These are phyloP conservation scores for Nemania serpens DNA, from an alignment of 2,329 filamentous ascomycete genomes.

Conservation along the genomic window DNA sequence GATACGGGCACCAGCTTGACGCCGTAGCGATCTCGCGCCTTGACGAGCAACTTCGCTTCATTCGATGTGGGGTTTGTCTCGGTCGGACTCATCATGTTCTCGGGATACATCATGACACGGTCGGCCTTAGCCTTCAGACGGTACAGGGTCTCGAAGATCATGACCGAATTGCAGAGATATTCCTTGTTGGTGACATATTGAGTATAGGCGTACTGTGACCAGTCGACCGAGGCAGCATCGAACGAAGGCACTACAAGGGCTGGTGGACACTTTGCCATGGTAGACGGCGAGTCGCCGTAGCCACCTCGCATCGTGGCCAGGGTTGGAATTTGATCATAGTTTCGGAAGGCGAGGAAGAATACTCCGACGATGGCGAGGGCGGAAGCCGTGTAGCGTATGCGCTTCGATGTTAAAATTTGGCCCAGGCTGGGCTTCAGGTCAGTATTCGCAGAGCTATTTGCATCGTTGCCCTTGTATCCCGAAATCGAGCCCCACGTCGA, in stretches of 20 bases:
- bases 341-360: slow-evolving; percentile 38
- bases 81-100: slow-evolving; percentile 43
- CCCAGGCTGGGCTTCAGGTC: slow-evolving; percentile 42
- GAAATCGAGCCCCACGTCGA: slow-evolving; percentile 38
- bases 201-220: slow-evolving; percentile 53
- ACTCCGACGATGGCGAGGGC: slow-evolving; percentile 34
- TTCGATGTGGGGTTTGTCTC: slow-evolving; percentile 36
- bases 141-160: slow-evolving; percentile 53
- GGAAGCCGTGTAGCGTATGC: slow-evolving; percentile 38
- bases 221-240: slow-evolving; percentile 43
- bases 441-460: slow-evolving; percentile 21
- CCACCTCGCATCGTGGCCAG: slow-evolving; percentile 35
- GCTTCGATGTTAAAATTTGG: slow-evolving; percentile 45
- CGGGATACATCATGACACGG: slow-evolving; percentile 53
- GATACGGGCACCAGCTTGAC: slow-evolving; percentile 51
- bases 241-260: slow-evolving; percentile 30
- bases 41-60: slow-evolving; percentile 45
- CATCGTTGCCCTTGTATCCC: slow-evolving; percentile 27
- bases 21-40: slow-evolving; percentile 50
- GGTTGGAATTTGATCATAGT: slow-evolving; percentile 40
- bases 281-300: slow-evolving; percentile 11
- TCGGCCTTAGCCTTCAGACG: slow-evolving; percentile 50
- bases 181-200: slow-evolving; percentile 55
- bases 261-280: slow-evolving; percentile 30
- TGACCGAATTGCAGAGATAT: slow-evolving; percentile 56